These are phyloP conservation scores for Mycosphaerella arachidis DNA, from an alignment of 2,329 filamentous ascomycete genomes.

Conservation along the genomic window DNA sequence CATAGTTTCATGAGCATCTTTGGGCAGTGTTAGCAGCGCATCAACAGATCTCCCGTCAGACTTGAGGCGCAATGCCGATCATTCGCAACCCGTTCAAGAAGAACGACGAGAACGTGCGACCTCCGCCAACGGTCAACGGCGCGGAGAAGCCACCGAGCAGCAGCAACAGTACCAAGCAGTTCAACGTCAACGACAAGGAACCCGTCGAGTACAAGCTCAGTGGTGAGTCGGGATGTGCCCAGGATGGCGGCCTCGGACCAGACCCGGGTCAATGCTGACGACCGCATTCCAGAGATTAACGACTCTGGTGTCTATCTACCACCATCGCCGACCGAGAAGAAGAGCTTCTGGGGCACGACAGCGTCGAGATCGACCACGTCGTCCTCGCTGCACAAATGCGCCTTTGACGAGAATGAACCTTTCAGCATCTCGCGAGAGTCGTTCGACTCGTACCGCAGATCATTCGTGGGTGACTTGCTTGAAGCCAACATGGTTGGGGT, in stretches of 20 bases:
- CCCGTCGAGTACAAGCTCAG: slow-evolving; percentile 51
- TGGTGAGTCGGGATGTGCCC: slow-evolving; percentile 36
- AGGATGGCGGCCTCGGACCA: neutral
- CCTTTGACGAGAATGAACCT: slow-evolving; percentile 78
- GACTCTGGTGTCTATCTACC: slow-evolving; percentile 93
- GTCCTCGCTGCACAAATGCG: slow-evolving; percentile 56
- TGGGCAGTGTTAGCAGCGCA: neutral
- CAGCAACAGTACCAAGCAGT: slow-evolving; percentile 29
- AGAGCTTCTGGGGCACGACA: slow-evolving; percentile 64
- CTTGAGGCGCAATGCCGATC: slow-evolving; percentile 31
- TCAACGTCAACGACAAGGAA: slow-evolving; percentile 40
- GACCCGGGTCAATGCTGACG: slow-evolving; percentile 4
- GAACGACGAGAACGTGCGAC: slow-evolving; percentile 35
- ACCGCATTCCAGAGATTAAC: slow-evolving; percentile 68
- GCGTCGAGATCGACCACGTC: slow-evolving; percentile 48
- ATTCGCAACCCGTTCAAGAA: slow-evolving; percentile 38
- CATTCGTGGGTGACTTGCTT: slow-evolving; percentile 64
- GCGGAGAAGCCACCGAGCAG: slow-evolving; percentile 10
- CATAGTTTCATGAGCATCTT: neutral
- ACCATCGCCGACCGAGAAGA: slow-evolving; percentile 86
- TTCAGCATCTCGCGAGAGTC: slow-evolving; percentile 96
- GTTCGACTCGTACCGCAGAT: slow-evolving; percentile 92
- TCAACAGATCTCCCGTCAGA: neutral
- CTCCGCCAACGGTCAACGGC: slow-evolving; percentile 10
- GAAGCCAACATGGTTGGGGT: neutral